Evolutionary conservation across 768 basidiomycete species (phyloP).

Genomic region (Boletus sp.): DNA sequence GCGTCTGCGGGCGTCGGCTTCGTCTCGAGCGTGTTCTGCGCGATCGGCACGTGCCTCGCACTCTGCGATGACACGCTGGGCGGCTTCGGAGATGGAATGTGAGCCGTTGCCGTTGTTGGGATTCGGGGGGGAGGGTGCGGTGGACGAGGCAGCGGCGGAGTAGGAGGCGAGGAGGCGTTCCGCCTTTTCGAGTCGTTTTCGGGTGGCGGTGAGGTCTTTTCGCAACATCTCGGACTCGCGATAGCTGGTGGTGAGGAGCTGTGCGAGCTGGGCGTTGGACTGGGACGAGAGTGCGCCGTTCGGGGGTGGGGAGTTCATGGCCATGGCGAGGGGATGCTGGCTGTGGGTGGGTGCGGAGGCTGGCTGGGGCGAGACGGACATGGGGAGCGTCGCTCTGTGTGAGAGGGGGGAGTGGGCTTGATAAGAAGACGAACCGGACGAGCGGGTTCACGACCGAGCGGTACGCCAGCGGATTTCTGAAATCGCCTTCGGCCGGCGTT

Average conservation of each 20-base stretch:
- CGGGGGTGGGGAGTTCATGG: conserved; percentile 16
- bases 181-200: conserved; percentile 51
- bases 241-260: conserved; percentile 52
- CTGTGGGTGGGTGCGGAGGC: not conserved
- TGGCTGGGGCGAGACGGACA: conserved; percentile 23
- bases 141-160: conserved; percentile 6
- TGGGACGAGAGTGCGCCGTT: too few relatives aligned
- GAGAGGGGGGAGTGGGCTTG: not conserved
- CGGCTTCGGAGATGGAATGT: conserved; percentile 26
- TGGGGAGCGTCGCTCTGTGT: not conserved
- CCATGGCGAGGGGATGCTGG: not conserved
- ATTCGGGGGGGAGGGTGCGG: conserved; percentile 10
- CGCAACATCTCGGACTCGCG: conserved; percentile 50
- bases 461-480: conserved; percentile 16
- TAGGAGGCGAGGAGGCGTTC: conserved; percentile 43
- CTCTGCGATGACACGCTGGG: conserved; percentile 39
- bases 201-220: conserved; percentile 40
- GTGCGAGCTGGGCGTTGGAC: conserved; percentile 53
- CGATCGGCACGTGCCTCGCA: conserved; percentile 48
- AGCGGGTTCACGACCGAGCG: conserved; percentile 9
- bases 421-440: conserved; percentile 11
- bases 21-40: conserved; percentile 54
- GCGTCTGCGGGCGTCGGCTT: conserved; percentile 46
- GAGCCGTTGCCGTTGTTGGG: conserved; percentile 12
- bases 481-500: conserved; percentile 25